Evolutionary conservation across 495 filamentous ascomycete genomes (phyloP).

Genomic region (Diplogelasinospora grovesii): DNA sequence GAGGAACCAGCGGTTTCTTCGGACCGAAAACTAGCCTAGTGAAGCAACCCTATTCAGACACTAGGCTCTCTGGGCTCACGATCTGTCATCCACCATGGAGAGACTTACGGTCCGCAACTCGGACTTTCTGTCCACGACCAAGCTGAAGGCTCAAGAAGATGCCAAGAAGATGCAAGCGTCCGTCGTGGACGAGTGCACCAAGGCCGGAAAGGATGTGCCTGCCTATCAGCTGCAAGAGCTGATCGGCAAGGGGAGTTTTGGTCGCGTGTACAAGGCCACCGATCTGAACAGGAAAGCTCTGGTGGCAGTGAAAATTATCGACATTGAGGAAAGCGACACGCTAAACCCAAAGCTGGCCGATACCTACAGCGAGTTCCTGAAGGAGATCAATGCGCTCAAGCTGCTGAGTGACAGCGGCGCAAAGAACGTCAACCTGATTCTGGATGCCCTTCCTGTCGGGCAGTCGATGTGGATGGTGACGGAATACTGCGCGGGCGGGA

Average conservation of each 20-base stretch:
- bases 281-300: conserved; percentile 52
- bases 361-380: conserved; percentile 76
- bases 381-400: conserved; percentile 82
- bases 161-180: conserved; percentile 46
- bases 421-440: conserved; percentile 83
- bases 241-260: conserved; percentile 93
- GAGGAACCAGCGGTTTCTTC: too few relatives aligned
- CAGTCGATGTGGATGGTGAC: conserved; percentile 91
- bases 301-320: conserved; percentile 92
- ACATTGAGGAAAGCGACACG: conserved; percentile 82
- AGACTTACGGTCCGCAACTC: conserved; percentile 35
- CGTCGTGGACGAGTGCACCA: conserved; percentile 42
- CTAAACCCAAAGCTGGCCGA: conserved; percentile 67
- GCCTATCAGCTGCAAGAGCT: conserved; percentile 77
- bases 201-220: conserved; percentile 40
- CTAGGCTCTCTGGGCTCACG: not conserved
- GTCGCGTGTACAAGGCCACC: conserved; percentile 81
- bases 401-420: conserved; percentile 77
- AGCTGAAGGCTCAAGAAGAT: conserved; percentile 48
- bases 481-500: conserved; percentile 92
- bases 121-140: conserved; percentile 29
- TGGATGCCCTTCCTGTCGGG: conserved; percentile 80
- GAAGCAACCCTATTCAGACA: not conserved
- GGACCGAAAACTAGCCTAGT: not conserved
- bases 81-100: conserved; percentile 28